Evolutionary conservation across 306 rosid genomes (phyloP).

Genomic region (Dalbergia cochinchinensis): DNA sequence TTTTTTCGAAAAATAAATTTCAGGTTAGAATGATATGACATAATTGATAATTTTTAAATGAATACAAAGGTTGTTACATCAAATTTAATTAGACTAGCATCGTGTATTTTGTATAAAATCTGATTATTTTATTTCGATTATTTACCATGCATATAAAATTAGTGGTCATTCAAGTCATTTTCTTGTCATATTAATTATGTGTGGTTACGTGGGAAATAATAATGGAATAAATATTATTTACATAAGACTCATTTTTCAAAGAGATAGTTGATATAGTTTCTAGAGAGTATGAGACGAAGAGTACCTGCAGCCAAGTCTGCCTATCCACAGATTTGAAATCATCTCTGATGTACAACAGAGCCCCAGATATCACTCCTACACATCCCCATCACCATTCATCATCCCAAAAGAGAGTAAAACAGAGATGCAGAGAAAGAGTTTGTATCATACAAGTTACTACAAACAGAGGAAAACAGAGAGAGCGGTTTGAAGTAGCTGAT

Average conservation of each 20-base stretch:
- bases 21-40: no score
- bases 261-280: not conserved
- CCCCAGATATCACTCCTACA: conserved; percentile 76
- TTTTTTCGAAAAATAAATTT: no score
- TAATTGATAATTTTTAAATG: no score
- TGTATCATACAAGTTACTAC: not conserved
- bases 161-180: not conserved
- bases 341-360: conserved; percentile 67
- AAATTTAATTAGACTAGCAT: no score
- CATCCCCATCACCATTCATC: not conserved
- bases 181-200: no score
- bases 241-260: no score
- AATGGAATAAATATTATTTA: no score
- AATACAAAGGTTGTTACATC: no score
- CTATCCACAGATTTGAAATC: conserved; percentile 55
- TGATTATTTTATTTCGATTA: no score
- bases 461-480: conserved; percentile 35
- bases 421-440: not conserved
- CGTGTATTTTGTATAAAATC: no score
- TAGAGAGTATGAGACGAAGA: not conserved
- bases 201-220: not conserved
- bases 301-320: conserved; percentile 63
- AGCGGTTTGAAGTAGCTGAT: not conserved
- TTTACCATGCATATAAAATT: not conserved
- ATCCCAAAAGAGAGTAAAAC: not conserved